A percentile compares a stretch with the other conserved stretches of the same genome.
Evolutionary conservation across 331 rosid species (phyloP).

Genomic region (Erythrophleum ivorense): DNA sequence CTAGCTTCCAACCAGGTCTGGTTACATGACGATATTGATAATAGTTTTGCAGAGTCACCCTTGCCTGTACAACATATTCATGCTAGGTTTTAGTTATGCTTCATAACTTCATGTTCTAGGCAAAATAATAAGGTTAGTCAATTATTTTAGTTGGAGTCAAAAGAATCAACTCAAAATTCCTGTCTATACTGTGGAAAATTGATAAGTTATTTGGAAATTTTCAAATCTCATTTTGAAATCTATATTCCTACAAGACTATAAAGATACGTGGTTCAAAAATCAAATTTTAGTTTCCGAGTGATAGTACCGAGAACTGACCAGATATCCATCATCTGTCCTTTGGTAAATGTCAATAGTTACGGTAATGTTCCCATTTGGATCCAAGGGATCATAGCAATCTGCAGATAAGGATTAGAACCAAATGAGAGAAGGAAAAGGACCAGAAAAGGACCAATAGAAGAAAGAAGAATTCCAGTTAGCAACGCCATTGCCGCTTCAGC

Average conservation of each 20-base stretch:
- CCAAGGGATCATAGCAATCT: conserved; percentile 90
- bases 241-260: not conserved
- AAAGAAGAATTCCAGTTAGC: not conserved
- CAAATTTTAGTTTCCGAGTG: conserved; percentile 18
- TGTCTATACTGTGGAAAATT: conserved; percentile 5
- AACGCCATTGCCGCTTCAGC: not conserved
- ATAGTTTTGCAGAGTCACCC: conserved; percentile 66
- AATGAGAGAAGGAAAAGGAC: conserved; percentile 34
- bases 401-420: conserved; percentile 40
- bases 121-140: not conserved
- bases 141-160: not conserved
- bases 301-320: conserved; percentile 55
- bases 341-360: conserved; percentile 67
- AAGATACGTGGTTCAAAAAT: conserved; percentile 19
- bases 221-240: not conserved
- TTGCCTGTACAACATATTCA: conserved; percentile 62
- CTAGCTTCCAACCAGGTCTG: conserved; percentile 77
- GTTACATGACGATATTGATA: conserved; percentile 70
- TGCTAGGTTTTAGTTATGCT: not conserved
- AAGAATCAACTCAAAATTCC: not conserved
- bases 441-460: not conserved
- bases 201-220: not conserved
- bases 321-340: conserved; percentile 65
- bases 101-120: conserved; percentile 12
- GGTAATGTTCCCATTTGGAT: conserved; percentile 75